These are phyloP conservation scores for Aspergillus sojae DNA, from an alignment of 2,329 filamentous ascomycete species.

Conservation along the genomic window DNA sequence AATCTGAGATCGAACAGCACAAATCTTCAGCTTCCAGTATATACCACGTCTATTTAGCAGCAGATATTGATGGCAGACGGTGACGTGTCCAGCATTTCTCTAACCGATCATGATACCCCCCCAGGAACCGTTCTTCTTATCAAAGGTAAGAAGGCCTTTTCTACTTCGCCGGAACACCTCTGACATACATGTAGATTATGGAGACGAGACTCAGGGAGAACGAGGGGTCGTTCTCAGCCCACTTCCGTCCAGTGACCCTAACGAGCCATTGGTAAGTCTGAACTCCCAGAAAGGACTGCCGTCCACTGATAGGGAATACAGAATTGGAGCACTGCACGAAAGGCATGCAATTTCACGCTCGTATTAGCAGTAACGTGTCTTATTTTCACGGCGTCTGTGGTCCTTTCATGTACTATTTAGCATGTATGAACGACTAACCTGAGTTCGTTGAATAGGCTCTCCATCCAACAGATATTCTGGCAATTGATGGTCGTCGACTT, in stretches of 20 bases:
- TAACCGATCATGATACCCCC: conserved; percentile 13
- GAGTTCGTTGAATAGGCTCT: conserved; percentile 25
- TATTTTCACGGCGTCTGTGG: conserved; percentile 41
- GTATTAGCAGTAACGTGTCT: conserved; percentile 47
- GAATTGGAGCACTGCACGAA: conserved; percentile 50
- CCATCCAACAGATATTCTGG: conserved; percentile 49
- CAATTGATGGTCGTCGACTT: conserved; percentile 50
- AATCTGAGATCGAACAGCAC: not conserved
- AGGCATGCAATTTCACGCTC: conserved; percentile 46
- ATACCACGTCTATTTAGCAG: not conserved
- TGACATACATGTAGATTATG: conserved; percentile 14
- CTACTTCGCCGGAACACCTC: no score
- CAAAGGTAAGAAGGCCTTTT: conserved; percentile 16
- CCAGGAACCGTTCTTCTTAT: conserved; percentile 32
- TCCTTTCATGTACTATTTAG: not conserved
- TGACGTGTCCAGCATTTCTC: not conserved
- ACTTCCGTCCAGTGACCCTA: conserved; percentile 40
- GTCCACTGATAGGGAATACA: conserved; percentile 13
- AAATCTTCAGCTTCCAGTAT: not conserved
- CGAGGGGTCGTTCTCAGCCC: conserved; percentile 38
- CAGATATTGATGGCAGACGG: conserved; percentile 17
- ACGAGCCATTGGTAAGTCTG: conserved; percentile 39
- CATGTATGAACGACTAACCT: not conserved
- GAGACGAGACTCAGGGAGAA: conserved; percentile 11
- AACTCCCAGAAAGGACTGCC: not conserved